Conservation (phyloP, 2,329 filamentous ascomycete genomes). For the Colletotrichum paranaense region DNA sequence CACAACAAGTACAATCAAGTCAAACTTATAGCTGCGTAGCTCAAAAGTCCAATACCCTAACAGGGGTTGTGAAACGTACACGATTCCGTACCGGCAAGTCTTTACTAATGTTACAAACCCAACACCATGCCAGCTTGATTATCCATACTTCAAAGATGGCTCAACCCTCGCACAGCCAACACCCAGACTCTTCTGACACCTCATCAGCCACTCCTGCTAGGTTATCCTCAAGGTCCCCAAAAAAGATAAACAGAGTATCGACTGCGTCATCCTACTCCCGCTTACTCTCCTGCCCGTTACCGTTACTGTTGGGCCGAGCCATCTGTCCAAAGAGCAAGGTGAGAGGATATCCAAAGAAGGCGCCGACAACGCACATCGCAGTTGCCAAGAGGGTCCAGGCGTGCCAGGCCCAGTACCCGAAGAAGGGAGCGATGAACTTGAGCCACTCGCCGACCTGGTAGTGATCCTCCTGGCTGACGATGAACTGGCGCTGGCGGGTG, state of each 20-base stretch:
- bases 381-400: constrained; percentile 74
- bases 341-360: constrained; percentile 26
- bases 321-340: constrained; percentile 21
- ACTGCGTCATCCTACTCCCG: background rate
- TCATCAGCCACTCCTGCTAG: background rate
- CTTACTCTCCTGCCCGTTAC: constrained; percentile 15
- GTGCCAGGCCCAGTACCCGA: constrained; percentile 65
- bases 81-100: background rate
- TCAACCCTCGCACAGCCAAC: background rate
- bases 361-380: constrained; percentile 70
- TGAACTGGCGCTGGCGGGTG: constrained; percentile 77
- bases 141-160: background rate
- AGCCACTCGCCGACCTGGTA: constrained; percentile 83
- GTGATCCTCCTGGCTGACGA: constrained; percentile 81
- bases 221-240: too few species aligned
- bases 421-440: constrained; percentile 74
- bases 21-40: background rate
- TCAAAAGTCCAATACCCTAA: background rate
- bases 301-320: background rate
- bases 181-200: background rate
- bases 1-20: background rate
- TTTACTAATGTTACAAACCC: background rate
- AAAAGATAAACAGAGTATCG: background rate
- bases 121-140: background rate
- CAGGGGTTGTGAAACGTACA: background rate